These are phyloP conservation scores for Ustilago cynodontis DNA, from an alignment of 1,284 basidiomycete genomes.

Conservation along the genomic window DNA sequence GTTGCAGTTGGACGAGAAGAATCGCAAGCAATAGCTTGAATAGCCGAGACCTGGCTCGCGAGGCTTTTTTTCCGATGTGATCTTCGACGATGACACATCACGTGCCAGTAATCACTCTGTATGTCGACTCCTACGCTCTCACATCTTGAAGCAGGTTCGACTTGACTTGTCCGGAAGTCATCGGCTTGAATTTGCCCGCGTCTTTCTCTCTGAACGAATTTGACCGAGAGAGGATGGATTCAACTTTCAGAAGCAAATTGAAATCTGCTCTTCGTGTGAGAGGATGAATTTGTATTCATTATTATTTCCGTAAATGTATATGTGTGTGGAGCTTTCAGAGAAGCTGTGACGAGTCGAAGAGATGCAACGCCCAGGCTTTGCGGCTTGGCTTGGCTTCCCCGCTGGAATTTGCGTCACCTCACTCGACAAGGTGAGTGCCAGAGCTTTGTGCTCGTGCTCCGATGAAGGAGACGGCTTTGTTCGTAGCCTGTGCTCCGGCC, in stretches of 20 bases:
- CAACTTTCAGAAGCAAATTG: slow-evolving; percentile 2
- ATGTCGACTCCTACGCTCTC: too few relatives aligned
- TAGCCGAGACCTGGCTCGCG: slow-evolving; percentile 8
- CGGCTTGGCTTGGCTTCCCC: slow-evolving; percentile 13
- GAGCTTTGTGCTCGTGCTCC: background rate
- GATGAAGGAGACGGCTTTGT: slow-evolving; percentile 11
- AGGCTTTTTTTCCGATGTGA: slow-evolving; percentile 1
- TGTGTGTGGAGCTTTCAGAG: background rate
- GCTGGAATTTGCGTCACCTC: slow-evolving; percentile 7
- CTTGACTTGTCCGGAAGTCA: slow-evolving; percentile 38
- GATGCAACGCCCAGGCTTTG: too few relatives aligned
- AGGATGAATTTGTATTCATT: background rate
- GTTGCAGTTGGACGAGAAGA: too few relatives aligned
- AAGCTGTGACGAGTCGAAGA: too few relatives aligned
- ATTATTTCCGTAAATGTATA: too few relatives aligned
- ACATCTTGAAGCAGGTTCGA: too few relatives aligned
- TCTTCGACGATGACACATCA: background rate
- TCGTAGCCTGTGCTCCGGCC: background rate
- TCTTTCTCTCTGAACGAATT: background rate
- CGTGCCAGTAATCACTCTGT: background rate
- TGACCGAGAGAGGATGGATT: slow-evolving; percentile 7
- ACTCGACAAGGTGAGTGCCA: background rate
- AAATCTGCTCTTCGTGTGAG: background rate
- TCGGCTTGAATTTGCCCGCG: slow-evolving; percentile 16
- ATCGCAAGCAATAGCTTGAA: background rate